These are phyloP conservation scores for Senna siamea DNA, from an alignment of 306 rosid species.

Conservation along the genomic window DNA sequence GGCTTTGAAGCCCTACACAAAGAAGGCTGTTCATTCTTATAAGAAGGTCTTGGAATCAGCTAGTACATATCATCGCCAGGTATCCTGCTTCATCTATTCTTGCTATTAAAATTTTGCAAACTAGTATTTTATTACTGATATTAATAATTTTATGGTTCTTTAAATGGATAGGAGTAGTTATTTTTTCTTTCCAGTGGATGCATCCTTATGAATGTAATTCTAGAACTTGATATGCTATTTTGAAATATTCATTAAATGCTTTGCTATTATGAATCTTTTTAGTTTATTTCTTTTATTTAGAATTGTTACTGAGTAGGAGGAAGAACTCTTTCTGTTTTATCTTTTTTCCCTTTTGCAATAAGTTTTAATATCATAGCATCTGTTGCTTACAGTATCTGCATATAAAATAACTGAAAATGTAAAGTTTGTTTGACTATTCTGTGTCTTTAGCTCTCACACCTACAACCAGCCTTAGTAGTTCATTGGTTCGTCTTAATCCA, in stretches of 20 bases:
- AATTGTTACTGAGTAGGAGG: not conserved
- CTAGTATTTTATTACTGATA: not conserved
- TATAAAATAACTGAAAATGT: too few species aligned
- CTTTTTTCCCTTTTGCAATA: not conserved
- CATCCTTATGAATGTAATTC: not conserved
- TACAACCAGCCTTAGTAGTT: not conserved
- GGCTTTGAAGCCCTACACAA: slow-evolving; percentile 75
- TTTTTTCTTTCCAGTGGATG: not conserved
- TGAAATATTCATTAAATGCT: not conserved
- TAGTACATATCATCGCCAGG: slow-evolving; percentile 82
- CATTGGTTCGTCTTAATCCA: not conserved
- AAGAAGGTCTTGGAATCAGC: slow-evolving; percentile 83
- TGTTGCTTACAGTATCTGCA: too few species aligned
- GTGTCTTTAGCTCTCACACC: not conserved
- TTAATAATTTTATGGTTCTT: not conserved
- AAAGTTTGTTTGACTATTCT: too few species aligned
- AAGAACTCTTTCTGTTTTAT: not conserved
- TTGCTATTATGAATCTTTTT: too few species aligned
- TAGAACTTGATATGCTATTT: not conserved
- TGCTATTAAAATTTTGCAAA: slow-evolving; percentile 24
- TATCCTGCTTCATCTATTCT: slow-evolving; percentile 35
- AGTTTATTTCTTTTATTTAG: slow-evolving; percentile 9
- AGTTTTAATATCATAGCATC: not conserved
- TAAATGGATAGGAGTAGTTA: not conserved
- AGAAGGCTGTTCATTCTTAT: slow-evolving; percentile 60